phyloP scores from a whole-genome alignment of 2,329 filamentous ascomycete genomes.

The Aaosphaeria pasadenensis region DNA sequence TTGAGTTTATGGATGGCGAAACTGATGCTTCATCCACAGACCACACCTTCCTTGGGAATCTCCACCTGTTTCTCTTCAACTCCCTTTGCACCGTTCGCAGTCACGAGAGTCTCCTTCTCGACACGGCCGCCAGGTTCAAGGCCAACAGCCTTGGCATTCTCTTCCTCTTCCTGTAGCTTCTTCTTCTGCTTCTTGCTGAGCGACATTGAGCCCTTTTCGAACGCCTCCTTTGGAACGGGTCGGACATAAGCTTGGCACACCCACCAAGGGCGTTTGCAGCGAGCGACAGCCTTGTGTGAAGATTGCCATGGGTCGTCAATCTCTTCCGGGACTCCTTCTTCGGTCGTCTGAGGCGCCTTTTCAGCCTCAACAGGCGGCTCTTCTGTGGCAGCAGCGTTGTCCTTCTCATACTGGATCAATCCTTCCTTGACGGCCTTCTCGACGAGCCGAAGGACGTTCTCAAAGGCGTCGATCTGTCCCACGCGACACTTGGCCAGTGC shows the following conservation, averaged over 20 bases:
- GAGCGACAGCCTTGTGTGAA: constrained; percentile 63
- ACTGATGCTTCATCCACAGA: constrained; percentile 32
- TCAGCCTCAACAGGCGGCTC: background rate
- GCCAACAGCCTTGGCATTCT: constrained; percentile 16
- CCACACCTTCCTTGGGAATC: constrained; percentile 44
- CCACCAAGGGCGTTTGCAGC: constrained; percentile 84
- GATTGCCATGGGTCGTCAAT: constrained; percentile 48
- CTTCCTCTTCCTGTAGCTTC: constrained; percentile 42
- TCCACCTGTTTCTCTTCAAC: constrained; percentile 30
- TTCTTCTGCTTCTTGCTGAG: constrained; percentile 65
- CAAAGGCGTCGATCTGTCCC: constrained; percentile 73
- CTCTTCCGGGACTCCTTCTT: constrained; percentile 8
- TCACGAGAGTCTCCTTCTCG: constrained; percentile 59
- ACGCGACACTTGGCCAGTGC: constrained; percentile 67
- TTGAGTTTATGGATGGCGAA: too few species aligned
- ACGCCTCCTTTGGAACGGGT: constrained; percentile 81
- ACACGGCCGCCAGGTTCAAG: constrained; percentile 24
- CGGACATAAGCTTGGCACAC: constrained; percentile 83
- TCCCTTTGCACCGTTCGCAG: constrained; percentile 50
- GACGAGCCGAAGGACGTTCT: constrained; percentile 71
- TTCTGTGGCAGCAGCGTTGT: constrained; percentile 11
- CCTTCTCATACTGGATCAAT: constrained; percentile 61
- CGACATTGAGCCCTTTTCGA: constrained; percentile 74
- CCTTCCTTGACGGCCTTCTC: constrained; percentile 73
- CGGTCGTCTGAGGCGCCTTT: background rate